Evolutionary conservation across 2,329 filamentous ascomycete genomes (phyloP), one percentile per base, ranked within the genome.

Genomic region (Penicillium corylophilum): DNA sequence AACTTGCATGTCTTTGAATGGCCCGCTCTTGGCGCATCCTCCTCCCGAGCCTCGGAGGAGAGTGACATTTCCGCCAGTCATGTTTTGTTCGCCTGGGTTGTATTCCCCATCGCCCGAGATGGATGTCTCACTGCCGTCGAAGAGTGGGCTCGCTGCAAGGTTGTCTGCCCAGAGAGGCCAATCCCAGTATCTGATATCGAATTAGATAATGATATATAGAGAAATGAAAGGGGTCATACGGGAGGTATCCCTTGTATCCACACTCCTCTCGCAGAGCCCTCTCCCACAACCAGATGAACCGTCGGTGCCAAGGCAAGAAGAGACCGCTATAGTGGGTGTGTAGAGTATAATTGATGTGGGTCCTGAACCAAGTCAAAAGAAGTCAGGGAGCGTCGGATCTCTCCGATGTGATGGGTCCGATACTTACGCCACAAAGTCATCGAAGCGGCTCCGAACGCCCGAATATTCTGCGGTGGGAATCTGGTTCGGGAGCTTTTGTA

Each of bases 21-120:
- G 70, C 7, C 72, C 69, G 38, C 60, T 57, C 13, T 52, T 61
- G 23, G 73, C 63, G 48, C 70, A 72, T 43, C 70, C 71, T 46
- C 72, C 69, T 8, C 71, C 73, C 4, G 64, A 62, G 2, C 71
- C 73, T 8, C 64, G 65, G 23, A 69, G 69, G 46, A 79, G 70
- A 7, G 69, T 72, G 50, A 76, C 68, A 4, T 69, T 64, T 22
- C 66, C 72, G 10, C 68, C 53, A 1, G 47, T 28, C 23, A 61
- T 22, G 40, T 29, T 44, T 46, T 55, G 47, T 46, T 70, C 64
- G 20, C 51, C 52, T 0, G 59, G 48, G 28, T 72, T 62, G 43
- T 68, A 68, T 23, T 58, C 70, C 2, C 78, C 77, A 54, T 79
- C 73, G 6, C 78, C 77, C 3, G 69, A 70, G 57, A 80, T 69